Conservation (phyloP, 495 filamentous ascomycete genomes). For the Aspergillus ostianus region DNA sequence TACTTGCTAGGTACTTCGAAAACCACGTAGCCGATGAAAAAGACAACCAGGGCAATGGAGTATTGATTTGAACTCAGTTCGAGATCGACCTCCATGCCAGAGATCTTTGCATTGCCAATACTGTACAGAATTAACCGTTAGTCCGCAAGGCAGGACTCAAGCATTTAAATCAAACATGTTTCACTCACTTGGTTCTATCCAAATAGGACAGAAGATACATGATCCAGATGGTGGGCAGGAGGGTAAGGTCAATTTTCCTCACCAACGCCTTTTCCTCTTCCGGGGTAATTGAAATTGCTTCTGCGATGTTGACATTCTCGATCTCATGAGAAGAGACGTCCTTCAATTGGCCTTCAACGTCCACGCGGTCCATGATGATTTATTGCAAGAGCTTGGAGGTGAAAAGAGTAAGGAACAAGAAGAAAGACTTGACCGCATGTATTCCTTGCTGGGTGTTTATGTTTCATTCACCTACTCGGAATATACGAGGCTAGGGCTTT, state of each 20-base stretch:
- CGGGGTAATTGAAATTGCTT: slow-evolving; percentile 9
- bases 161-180: neutral
- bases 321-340: slow-evolving; percentile 21
- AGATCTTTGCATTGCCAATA: slow-evolving; percentile 48
- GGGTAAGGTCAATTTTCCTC: slow-evolving; percentile 46
- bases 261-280: slow-evolving; percentile 36
- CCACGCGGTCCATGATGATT: slow-evolving; percentile 5
- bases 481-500: neutral
- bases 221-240: slow-evolving; percentile 48
- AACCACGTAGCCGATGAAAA: slow-evolving; percentile 47
- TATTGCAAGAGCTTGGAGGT: neutral
- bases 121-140: slow-evolving; percentile 12
- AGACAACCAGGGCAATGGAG: slow-evolving; percentile 39
- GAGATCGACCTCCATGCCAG: slow-evolving; percentile 44
- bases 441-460: neutral
- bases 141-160: neutral
- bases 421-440: neutral
- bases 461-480: neutral
- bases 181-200: slow-evolving; percentile 40
- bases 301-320: slow-evolving; percentile 15
- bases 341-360: slow-evolving; percentile 8
- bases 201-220: slow-evolving; percentile 52
- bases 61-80: slow-evolving; percentile 36
- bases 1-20: slow-evolving; percentile 44
- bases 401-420: neutral